Percentiles rank a stretch among this genome's conserved stretches.
phyloP scores from a whole-genome alignment of 2,329 filamentous ascomycete species.

The Chaetomiaceae sp. region DNA sequence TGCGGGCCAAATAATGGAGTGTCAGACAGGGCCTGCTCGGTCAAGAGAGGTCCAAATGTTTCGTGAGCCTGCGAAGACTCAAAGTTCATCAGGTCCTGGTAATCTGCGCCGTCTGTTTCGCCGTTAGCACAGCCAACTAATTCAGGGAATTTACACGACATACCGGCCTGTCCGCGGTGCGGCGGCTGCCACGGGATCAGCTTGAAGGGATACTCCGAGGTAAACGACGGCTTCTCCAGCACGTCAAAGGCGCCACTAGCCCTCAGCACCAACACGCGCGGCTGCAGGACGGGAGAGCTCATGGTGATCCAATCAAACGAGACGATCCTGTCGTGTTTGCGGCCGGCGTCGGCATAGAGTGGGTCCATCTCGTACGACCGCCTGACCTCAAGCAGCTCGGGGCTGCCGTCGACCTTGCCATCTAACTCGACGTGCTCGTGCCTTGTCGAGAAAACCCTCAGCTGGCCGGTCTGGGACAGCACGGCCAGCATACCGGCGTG shows the following conservation, averaged over 20 bases:
- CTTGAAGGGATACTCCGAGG: constrained; percentile 55
- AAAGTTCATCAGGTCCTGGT: constrained; percentile 55
- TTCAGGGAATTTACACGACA: not conserved
- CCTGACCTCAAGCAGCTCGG: constrained; percentile 56
- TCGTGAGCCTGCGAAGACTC: constrained; percentile 50
- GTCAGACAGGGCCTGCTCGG: constrained; percentile 50
- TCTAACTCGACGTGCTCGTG: constrained; percentile 47
- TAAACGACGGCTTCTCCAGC: constrained; percentile 55
- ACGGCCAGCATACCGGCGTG: constrained; percentile 58
- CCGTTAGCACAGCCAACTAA: not conserved
- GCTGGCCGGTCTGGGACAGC: constrained; percentile 58
- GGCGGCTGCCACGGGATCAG: constrained; percentile 58
- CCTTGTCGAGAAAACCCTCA: constrained; percentile 56
- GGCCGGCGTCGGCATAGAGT: constrained; percentile 47
- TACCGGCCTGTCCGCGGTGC: constrained; percentile 53
- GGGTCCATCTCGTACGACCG: constrained; percentile 61
- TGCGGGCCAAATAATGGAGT: constrained; percentile 54
- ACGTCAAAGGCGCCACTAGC: constrained; percentile 60
- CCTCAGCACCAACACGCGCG: constrained; percentile 55
- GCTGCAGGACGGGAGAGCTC: constrained; percentile 50
- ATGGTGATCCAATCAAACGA: constrained; percentile 66
- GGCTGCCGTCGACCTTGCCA: constrained; percentile 42
- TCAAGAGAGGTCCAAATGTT: constrained; percentile 51
- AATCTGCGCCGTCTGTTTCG: constrained; percentile 42
- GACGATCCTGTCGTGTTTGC: constrained; percentile 57